Base-by-base conservation (phyloP, 2,329 filamentous ascomycete genomes). In the Colletotrichum sublineola region DNA sequence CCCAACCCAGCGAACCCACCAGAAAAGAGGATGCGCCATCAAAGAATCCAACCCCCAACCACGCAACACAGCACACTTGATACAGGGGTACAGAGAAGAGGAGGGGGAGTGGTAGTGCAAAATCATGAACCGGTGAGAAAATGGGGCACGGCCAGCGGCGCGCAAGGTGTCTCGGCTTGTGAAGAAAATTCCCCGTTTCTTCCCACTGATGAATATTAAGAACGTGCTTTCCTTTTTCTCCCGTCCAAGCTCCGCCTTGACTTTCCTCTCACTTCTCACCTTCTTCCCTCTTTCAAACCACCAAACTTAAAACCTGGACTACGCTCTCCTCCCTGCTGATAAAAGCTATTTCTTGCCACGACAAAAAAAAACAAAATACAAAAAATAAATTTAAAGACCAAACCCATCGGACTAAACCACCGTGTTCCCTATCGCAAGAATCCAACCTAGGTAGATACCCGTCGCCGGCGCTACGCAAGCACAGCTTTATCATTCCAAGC, bases 321-420 rank as follows among this genome's bases (percentile, higher is more conserved):
- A 20, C 68, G 58, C 70, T 73, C 70, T 73, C 70, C 70, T 73
- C 70, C 67, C 67, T 73, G 66, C 55, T 65, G 66, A 69, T 70
- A 70, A 70, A 70, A 68, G 55, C 42, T 60, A 38, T 18, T 46
- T 40, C 38, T 9, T 18, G 9, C 58, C 38, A 18, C 3, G n/a
- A 52, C 15, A 15, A 52, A 14, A 52, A 14, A 20, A 20, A 24
- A 18, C 18, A 65, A 40, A 33, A 24, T 20, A 20, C 20, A 58
- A 68, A 36, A 42, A 31, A 36, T 18, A 29, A 66, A n/a, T 36
- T 15, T 40, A 48, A 31, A 24, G 24, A 24, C 46, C 46, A 11
- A 40, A 55, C 5, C 29, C 18, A 24, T 38, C 55, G 12, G 36
- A 42, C 36, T 56, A 11, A 9, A 31, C 12, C 36, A 36, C 52